Percentiles rank a stretch among this genome's conserved stretches.
These are phyloP conservation scores for Stereum hirsutum DNA, from an alignment of 1,284 basidiomycete genomes.

Conservation along the genomic window DNA sequence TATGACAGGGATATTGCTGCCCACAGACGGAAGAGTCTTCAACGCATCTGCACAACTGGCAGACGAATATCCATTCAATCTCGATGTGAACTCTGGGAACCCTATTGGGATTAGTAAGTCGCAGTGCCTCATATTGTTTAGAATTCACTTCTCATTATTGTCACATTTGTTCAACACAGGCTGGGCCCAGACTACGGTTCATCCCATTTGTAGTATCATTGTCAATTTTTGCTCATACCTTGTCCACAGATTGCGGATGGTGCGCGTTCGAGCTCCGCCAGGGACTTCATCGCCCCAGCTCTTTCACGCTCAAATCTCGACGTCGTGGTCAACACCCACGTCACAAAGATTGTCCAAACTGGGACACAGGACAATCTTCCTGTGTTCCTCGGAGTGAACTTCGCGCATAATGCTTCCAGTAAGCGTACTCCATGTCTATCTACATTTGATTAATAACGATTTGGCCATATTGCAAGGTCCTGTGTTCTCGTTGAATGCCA, in stretches of 20 bases:
- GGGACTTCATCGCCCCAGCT: constrained; percentile 25
- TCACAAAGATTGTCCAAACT: constrained; percentile 26
- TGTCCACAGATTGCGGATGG: constrained; percentile 23
- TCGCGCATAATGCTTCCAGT: constrained; percentile 14
- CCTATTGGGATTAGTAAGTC: constrained; percentile 19
- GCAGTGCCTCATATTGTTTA: not conserved
- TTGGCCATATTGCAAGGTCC: constrained; percentile 10
- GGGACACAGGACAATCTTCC: constrained; percentile 11
- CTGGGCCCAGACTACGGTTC: constrained; percentile 22
- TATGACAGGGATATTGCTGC: not conserved
- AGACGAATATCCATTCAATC: constrained; percentile 18
- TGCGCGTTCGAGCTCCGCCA: constrained; percentile 25
- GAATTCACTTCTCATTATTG: not conserved
- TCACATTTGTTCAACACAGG: constrained; percentile 15
- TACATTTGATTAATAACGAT: not conserved
- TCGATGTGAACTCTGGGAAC: constrained; percentile 22
- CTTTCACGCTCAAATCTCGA: constrained; percentile 28
- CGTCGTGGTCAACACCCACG: constrained; percentile 30
- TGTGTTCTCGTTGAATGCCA: constrained; percentile 14
- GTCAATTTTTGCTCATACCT: constrained; percentile 15
- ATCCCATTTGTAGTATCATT: constrained; percentile 1
- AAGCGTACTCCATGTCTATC: not conserved
- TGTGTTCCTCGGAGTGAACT: constrained; percentile 23
- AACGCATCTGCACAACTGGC: constrained; percentile 11
- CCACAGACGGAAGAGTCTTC: constrained; percentile 8